phyloP scores from a whole-genome alignment of 257 asterid genomes.

The Solanum etuberosum region DNA sequence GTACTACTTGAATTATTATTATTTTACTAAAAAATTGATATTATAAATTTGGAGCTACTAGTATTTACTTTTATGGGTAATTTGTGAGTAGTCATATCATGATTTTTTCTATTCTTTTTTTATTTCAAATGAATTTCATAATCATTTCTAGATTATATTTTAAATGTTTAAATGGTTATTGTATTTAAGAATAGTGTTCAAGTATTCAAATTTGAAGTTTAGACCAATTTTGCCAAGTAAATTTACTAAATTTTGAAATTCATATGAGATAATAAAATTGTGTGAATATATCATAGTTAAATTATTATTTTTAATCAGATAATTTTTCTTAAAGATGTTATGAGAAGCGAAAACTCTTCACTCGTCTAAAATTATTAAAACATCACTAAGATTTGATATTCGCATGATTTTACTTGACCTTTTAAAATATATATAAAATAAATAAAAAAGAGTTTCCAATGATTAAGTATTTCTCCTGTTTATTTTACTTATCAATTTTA shows the following conservation, averaged over 20 bases:
- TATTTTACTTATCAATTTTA: too few relatives aligned
- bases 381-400: background rate
- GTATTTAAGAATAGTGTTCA: background rate
- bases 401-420: background rate
- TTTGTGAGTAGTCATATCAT: background rate
- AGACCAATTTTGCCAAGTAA: background rate
- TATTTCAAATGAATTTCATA: background rate
- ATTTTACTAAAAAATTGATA: background rate
- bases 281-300: background rate
- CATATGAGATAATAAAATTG: too few relatives aligned
- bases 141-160: background rate
- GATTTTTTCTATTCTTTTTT: background rate
- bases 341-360: background rate
- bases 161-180: background rate
- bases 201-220: background rate
- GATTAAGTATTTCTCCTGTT: too few relatives aligned
- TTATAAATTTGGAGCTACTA: background rate
- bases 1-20: background rate
- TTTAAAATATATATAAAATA: too few relatives aligned
- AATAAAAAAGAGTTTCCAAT: too few relatives aligned
- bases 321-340: background rate
- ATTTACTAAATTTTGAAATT: background rate
- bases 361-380: background rate
- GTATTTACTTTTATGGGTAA: background rate
- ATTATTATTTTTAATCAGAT: background rate